phyloP scores from a whole-genome alignment of 768 basidiomycete genomes.

The Roridomyces roridus region DNA sequence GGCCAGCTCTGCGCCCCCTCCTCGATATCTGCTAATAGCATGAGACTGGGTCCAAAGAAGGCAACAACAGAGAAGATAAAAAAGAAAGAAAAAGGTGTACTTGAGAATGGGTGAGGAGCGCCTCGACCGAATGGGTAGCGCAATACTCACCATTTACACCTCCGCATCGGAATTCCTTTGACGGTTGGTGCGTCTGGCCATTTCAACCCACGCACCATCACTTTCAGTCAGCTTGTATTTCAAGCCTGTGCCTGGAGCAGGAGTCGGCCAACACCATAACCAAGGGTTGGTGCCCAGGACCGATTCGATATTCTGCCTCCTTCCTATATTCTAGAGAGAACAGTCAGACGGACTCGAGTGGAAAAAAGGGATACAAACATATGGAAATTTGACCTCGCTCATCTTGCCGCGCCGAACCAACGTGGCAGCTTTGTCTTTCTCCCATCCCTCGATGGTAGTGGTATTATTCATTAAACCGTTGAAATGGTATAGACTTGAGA shows the following conservation, averaged over 20 bases:
- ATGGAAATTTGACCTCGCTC: constrained; percentile 90
- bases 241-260: constrained; percentile 72
- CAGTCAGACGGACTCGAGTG: constrained; percentile 12
- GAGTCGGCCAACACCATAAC: constrained; percentile 86
- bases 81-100: not conserved
- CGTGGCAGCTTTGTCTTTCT: constrained; percentile 93
- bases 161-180: constrained; percentile 26
- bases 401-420: constrained; percentile 88
- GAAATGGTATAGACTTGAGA: constrained; percentile 82
- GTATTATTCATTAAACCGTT: constrained; percentile 78
- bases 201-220: constrained; percentile 76
- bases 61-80: constrained; percentile 6
- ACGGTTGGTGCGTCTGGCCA: constrained; percentile 34
- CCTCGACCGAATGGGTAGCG: not conserved
- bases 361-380: constrained; percentile 53
- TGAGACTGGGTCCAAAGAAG: constrained; percentile 2
- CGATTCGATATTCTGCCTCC: constrained; percentile 71
- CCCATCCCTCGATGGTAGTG: constrained; percentile 98
- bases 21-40: constrained; percentile 28
- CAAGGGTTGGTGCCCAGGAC: constrained; percentile 78
- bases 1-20: constrained; percentile 62
- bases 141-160: constrained; percentile 18
- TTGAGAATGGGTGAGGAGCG: constrained; percentile 8
- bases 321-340: constrained; percentile 76
- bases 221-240: constrained; percentile 74